Percentiles rank a stretch among this genome's conserved stretches.
phyloP scores from a whole-genome alignment of 345 rosid species.

The Trapa bicornis region DNA sequence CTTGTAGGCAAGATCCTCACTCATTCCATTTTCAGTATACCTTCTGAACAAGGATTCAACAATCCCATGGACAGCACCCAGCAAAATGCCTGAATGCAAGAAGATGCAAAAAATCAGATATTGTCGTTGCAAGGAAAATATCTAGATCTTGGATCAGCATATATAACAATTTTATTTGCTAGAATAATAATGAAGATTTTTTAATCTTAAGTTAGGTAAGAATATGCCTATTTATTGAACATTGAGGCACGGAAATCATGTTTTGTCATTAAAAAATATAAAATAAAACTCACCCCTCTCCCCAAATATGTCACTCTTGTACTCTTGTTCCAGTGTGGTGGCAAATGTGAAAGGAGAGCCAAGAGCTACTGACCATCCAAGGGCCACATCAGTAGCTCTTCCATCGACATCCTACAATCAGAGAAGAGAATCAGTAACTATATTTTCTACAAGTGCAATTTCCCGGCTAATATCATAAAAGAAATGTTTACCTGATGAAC shows the following conservation, averaged over 20 bases:
- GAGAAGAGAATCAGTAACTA: not conserved
- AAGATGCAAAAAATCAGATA: conserved; percentile 4
- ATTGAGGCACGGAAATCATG: too few relatives aligned
- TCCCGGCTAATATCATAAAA: not conserved
- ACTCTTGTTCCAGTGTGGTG: conserved; percentile 81
- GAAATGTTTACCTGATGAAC: conserved; percentile 56
- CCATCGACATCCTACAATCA: conserved; percentile 72
- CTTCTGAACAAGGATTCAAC: conserved; percentile 74
- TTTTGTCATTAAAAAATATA: too few relatives aligned
- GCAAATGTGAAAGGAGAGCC: conserved; percentile 92
- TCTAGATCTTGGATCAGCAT: not conserved
- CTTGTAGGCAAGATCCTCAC: conserved; percentile 63
- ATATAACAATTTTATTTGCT: too few relatives aligned
- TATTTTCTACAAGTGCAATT: not conserved
- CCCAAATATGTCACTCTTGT: conserved; percentile 92
- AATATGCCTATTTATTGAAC: too few relatives aligned
- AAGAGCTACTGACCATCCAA: conserved; percentile 90
- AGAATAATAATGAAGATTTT: too few relatives aligned
- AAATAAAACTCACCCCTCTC: conserved; percentile 52
- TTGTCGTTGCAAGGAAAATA: not conserved
- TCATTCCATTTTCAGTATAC: conserved; percentile 72
- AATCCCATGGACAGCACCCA: conserved; percentile 83
- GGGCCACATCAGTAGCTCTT: conserved; percentile 74
- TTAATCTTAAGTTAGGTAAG: too few relatives aligned
- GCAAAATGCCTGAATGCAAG: conserved; percentile 49